Percentiles rank a stretch among this genome's conserved stretches.
These are phyloP conservation scores for Globisporangium parvum DNA, from an alignment of 352 stramenopile genomes.

Conservation along the genomic window DNA sequence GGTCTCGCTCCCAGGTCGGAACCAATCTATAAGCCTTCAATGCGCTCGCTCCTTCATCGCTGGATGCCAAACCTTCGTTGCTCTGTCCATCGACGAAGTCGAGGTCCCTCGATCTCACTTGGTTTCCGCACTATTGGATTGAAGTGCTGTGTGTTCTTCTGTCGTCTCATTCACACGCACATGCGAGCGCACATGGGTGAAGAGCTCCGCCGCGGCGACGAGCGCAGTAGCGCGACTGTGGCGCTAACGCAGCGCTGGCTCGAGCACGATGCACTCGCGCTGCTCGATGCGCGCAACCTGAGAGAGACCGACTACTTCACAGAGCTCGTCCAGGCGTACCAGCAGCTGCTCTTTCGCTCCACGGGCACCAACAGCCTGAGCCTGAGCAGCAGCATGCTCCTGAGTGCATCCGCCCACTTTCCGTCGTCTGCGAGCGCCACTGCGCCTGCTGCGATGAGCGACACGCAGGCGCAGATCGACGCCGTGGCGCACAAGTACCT, in stretches of 20 bases:
- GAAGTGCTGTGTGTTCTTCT: no score
- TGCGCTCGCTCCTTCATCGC: no score
- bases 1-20: no score
- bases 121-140: no score
- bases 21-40: no score
- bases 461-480: slow-evolving; percentile 21
- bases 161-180: no score
- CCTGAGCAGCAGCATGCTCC: slow-evolving; percentile 15
- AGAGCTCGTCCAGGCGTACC: slow-evolving; percentile 54
- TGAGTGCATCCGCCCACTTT: slow-evolving; percentile 9
- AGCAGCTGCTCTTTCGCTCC: slow-evolving; percentile 53
- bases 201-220: no score
- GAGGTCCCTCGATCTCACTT: no score
- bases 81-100: no score
- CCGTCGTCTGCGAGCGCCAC: background rate
- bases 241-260: slow-evolving; percentile 16
- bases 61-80: no score
- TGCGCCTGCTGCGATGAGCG: background rate
- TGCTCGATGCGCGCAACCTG: slow-evolving; percentile 59
- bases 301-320: slow-evolving; percentile 52
- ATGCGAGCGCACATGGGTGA: no score
- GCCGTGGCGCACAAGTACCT: slow-evolving; percentile 41
- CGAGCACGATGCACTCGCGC: slow-evolving; percentile 29
- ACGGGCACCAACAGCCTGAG: slow-evolving; percentile 13
- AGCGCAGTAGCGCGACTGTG: no score